These are phyloP conservation scores for Erodium trifolium DNA, from an alignment of 441 rosid species.

Conservation along the genomic window DNA sequence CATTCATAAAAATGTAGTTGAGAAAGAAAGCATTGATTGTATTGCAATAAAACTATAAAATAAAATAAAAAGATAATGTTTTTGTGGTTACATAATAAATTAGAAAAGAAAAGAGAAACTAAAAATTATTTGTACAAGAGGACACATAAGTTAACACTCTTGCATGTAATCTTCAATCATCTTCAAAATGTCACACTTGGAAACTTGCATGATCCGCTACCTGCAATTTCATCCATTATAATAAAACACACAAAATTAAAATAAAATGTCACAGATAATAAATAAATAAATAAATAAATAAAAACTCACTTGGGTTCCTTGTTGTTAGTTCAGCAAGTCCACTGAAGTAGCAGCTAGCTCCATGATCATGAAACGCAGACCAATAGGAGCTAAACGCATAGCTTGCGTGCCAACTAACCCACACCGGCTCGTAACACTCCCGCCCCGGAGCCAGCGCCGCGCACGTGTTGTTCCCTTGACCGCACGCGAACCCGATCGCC, in stretches of 20 bases:
- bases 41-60: too few species aligned
- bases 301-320: conserved; percentile 52
- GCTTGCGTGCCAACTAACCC: conserved; percentile 49
- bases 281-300: not conserved
- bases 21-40: too few species aligned
- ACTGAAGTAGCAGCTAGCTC: conserved; percentile 53
- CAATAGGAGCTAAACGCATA: conserved; percentile 77
- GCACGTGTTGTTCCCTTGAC: conserved; percentile 47
- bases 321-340: conserved; percentile 62
- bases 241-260: not conserved
- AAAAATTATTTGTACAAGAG: too few species aligned
- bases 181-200: conserved; percentile 49
- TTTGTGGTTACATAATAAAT: too few species aligned
- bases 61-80: too few species aligned
- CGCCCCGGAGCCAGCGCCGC: conserved; percentile 44
- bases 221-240: conserved; percentile 21
- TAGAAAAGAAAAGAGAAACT: too few species aligned
- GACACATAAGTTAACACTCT: too few species aligned
- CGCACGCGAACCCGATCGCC: conserved; percentile 41
- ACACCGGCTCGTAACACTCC: conserved; percentile 54
- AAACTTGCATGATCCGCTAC: conserved; percentile 44
- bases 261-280: not conserved
- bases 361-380: conserved; percentile 48
- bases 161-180: not conserved
- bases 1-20: too few species aligned